Conservation (phyloP, 768 basidiomycete genomes). For the Macrolepiota dolichaula region DNA sequence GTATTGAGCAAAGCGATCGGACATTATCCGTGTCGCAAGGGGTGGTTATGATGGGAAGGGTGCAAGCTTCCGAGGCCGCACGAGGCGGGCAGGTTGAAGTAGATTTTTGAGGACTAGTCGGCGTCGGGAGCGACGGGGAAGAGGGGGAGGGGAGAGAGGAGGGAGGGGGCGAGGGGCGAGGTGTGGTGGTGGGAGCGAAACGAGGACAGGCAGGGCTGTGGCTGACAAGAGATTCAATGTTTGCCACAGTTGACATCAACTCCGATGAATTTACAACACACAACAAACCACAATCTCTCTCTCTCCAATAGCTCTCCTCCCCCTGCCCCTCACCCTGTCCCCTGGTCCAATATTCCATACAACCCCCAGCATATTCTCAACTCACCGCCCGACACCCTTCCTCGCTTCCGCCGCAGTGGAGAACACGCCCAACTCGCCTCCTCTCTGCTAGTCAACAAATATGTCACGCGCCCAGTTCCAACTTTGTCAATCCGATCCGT, state of each 20-base stretch:
- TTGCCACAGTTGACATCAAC: slow-evolving; percentile 38
- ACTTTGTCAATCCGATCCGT: not conserved
- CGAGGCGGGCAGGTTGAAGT: slow-evolving; percentile 19
- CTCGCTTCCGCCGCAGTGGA: not conserved
- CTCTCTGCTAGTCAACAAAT: not conserved
- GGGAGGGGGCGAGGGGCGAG: slow-evolving; percentile 22
- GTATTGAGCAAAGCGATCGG: slow-evolving; percentile 58
- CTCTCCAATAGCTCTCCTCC: not conserved
- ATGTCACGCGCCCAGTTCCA: not conserved
- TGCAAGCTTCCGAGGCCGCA: slow-evolving; percentile 23
- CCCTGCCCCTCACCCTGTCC: not conserved
- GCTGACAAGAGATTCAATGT: slow-evolving; percentile 41
- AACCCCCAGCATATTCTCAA: too few relatives aligned
- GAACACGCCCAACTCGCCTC: not conserved
- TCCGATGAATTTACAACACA: slow-evolving; percentile 11
- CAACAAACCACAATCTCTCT: slow-evolving; percentile 3
- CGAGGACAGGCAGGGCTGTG: slow-evolving; percentile 43
- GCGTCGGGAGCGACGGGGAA: slow-evolving; percentile 19
- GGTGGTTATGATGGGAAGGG: slow-evolving; percentile 18
- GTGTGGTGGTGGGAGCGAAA: slow-evolving; percentile 57
- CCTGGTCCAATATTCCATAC: not conserved
- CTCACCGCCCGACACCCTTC: not conserved
- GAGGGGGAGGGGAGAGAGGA: slow-evolving; percentile 23
- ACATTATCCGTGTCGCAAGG: slow-evolving; percentile 42
- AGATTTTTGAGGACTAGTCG: slow-evolving; percentile 17